Conservation (phyloP, 305 asterid genomes). For the Solanum aculeatissimum region DNA sequence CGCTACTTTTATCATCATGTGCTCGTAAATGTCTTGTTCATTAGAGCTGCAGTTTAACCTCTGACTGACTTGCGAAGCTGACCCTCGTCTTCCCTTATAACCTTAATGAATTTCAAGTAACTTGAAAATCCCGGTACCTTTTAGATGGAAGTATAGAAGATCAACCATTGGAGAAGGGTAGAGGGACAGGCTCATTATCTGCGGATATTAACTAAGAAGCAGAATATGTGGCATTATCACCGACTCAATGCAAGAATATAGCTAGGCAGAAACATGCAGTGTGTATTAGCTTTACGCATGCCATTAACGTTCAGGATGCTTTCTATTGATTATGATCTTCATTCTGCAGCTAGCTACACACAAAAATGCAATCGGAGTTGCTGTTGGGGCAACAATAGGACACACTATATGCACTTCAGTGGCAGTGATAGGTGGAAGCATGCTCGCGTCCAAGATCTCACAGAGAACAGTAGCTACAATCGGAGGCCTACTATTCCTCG, state of each 20-base stretch:
- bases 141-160: not conserved
- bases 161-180: not conserved
- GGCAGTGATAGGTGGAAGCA: conserved; percentile 96
- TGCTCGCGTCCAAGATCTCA: conserved; percentile 86
- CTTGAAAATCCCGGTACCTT: not conserved
- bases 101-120: not conserved
- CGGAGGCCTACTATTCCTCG: conserved; percentile 87
- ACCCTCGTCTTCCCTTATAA: not conserved
- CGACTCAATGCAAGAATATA: not conserved
- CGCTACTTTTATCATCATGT: not conserved
- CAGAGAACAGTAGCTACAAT: conserved; percentile 86
- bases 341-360: conserved; percentile 74
- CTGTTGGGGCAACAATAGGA: conserved; percentile 69
- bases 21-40: not conserved
- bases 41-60: not conserved
- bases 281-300: not conserved
- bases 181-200: not conserved
- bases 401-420: conserved; percentile 83
- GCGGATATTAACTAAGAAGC: not conserved
- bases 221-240: not conserved
- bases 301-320: not conserved
- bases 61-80: not conserved
- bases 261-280: not conserved
- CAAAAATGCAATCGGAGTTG: conserved; percentile 89
- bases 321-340: not conserved